Conservation (phyloP, 768 basidiomycete genomes). For the Hygrocybe coccinea region DNA sequence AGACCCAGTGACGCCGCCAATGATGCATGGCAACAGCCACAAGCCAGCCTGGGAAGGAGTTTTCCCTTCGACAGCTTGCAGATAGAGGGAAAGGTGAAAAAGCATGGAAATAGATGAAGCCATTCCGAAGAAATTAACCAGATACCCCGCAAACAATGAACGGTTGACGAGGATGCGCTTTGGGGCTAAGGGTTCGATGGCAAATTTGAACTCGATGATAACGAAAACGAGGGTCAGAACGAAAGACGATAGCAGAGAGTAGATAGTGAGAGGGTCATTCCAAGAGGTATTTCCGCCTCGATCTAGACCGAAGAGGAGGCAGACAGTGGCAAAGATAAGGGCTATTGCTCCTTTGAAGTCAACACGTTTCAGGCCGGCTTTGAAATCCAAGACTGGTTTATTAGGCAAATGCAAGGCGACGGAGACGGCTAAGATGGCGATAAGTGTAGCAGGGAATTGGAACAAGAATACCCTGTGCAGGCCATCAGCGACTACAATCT, state of each 20-base stretch:
- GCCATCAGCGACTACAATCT: neutral
- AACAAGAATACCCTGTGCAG: constrained; percentile 49
- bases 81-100: constrained; percentile 52
- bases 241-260: constrained; percentile 32
- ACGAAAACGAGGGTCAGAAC: constrained; percentile 37
- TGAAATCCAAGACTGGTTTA: constrained; percentile 37
- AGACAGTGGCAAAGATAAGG: constrained; percentile 52
- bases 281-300: constrained; percentile 49
- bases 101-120: constrained; percentile 41
- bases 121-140: constrained; percentile 56
- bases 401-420: constrained; percentile 52
- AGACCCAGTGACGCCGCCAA: constrained; percentile 46
- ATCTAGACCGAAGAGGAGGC: constrained; percentile 55
- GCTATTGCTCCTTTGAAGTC: constrained; percentile 58
- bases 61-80: constrained; percentile 51
- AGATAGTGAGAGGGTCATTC: constrained; percentile 36
- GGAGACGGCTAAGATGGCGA: constrained; percentile 52
- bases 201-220: constrained; percentile 44
- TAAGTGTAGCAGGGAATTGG: constrained; percentile 52
- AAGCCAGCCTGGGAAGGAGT: constrained; percentile 47
- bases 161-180: constrained; percentile 47
- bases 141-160: constrained; percentile 48
- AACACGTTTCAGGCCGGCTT: constrained; percentile 51
- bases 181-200: constrained; percentile 59
- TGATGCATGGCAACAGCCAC: constrained; percentile 46